A percentile compares a stretch with the other conserved stretches of the same genome.
Evolutionary conservation across 2,329 filamentous ascomycete genomes (phyloP).

Genomic region (Ceratocystis ficicola): DNA sequence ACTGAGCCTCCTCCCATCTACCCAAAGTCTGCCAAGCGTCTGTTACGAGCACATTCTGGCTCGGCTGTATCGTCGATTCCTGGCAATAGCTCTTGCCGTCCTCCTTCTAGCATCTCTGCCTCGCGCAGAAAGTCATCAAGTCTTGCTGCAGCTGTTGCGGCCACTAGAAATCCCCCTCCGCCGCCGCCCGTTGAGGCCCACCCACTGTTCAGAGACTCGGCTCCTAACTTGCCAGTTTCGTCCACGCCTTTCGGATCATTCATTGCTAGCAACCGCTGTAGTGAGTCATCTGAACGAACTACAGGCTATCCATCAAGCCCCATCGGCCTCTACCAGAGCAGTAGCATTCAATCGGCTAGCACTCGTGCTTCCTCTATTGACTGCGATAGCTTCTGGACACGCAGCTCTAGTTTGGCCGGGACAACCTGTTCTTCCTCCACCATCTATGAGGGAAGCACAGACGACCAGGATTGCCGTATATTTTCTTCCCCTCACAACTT

Average conservation of each 20-base stretch:
- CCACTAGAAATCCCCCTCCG: slow-evolving; percentile 11
- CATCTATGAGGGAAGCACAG: slow-evolving; percentile 15
- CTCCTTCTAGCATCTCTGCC: background rate
- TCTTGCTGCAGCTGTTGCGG: slow-evolving; percentile 16
- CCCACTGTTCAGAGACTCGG: slow-evolving; percentile 18
- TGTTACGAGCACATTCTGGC: slow-evolving; percentile 9
- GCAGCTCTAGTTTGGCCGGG: slow-evolving; percentile 12
- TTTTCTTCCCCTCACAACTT: background rate
- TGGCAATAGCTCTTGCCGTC: background rate
- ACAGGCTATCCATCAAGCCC: background rate
- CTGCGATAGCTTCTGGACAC: slow-evolving; percentile 12
- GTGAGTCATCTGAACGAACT: background rate
- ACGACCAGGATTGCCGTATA: background rate
- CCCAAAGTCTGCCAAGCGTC: background rate
- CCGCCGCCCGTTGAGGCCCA: slow-evolving; percentile 19
- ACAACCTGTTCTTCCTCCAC: slow-evolving; percentile 17
- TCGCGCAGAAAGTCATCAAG: slow-evolving; percentile 12
- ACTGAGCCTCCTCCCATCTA: background rate
- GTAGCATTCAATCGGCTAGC: slow-evolving; percentile 17
- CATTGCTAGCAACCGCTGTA: background rate
- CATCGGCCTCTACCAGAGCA: slow-evolving; percentile 10
- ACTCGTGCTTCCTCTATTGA: slow-evolving; percentile 11
- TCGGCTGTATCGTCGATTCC: background rate
- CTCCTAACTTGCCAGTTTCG: background rate
- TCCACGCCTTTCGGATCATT: background rate